Conservation (phyloP, 371 early-diverging fungal species). For the Dinochytrium kinnereticum region DNA sequence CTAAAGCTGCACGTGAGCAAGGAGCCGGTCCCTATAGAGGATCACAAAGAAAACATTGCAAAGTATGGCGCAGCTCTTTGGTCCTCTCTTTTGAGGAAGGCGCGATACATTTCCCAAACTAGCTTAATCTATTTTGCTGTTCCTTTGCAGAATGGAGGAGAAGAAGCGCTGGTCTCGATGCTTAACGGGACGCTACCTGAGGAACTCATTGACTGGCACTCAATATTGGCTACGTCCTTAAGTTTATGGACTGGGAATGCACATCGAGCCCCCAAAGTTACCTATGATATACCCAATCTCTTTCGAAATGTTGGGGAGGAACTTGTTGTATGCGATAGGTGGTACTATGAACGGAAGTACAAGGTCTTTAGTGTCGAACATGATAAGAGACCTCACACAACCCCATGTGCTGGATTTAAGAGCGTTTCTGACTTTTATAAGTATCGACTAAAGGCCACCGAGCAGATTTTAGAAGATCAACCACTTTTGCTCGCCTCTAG, state of each 20-base stretch:
- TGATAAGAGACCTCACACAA: constrained; percentile 51
- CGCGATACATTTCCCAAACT: not conserved
- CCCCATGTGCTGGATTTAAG: constrained; percentile 49
- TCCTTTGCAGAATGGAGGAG: not conserved
- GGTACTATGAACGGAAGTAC: constrained; percentile 64
- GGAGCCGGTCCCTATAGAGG: not conserved
- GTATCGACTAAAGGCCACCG: constrained; percentile 35
- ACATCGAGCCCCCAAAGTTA: not conserved
- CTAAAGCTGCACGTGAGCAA: not conserved
- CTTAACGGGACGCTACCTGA: constrained; percentile 15
- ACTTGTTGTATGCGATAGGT: constrained; percentile 58
- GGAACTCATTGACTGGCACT: constrained; percentile 63
- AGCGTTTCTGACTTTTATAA: constrained; percentile 63
- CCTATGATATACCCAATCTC: not conserved
- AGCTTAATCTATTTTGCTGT: not conserved
- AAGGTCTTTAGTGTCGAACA: constrained; percentile 55
- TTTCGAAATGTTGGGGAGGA: constrained; percentile 32
- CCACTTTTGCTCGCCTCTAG: constrained; percentile 52
- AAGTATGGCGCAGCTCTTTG: not conserved
- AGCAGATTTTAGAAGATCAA: constrained; percentile 50
- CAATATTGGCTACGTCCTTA: constrained; percentile 5
- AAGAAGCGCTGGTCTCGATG: not conserved
- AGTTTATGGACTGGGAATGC: constrained; percentile 2
- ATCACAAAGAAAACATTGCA: not conserved
- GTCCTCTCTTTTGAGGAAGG: constrained; percentile 2